phyloP scores from a whole-genome alignment of 2,329 filamentous ascomycete species.

The Aspergillus ochraceoroseus region DNA sequence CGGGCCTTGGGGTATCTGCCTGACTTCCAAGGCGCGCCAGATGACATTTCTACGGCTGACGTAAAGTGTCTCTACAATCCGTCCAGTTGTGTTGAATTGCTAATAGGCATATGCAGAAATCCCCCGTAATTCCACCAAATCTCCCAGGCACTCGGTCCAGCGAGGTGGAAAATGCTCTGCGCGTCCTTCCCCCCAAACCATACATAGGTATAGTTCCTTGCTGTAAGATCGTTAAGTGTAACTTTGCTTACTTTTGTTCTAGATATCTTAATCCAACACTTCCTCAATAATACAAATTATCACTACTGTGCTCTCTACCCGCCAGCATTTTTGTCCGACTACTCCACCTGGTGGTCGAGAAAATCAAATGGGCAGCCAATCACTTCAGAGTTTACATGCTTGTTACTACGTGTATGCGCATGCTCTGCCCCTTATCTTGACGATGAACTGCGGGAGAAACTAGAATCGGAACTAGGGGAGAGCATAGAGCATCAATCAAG shows the following conservation, averaged over 20 bases:
- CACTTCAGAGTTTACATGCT: conserved; percentile 45
- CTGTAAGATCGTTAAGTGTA: neutral
- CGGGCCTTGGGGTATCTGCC: conserved; percentile 20
- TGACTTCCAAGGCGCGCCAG: conserved; percentile 1
- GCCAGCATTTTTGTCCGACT: conserved; percentile 44
- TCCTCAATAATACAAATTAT: conserved; percentile 44
- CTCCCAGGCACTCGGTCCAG: conserved; percentile 19
- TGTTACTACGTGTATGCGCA: conserved; percentile 46
- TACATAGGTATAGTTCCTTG: conserved; percentile 32
- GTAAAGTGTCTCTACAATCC: conserved; percentile 6
- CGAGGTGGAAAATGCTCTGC: conserved; percentile 34
- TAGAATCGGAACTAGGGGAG: conserved; percentile 46
- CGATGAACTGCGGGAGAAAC: conserved; percentile 34
- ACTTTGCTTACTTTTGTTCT: conserved; percentile 4
- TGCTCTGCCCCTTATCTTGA: conserved; percentile 45
- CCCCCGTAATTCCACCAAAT: neutral
- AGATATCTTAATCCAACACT: conserved; percentile 48
- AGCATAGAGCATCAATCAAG: conserved; percentile 39
- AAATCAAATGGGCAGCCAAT: conserved; percentile 33
- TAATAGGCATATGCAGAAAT: conserved; percentile 4
- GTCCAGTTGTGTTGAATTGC: too few relatives aligned
- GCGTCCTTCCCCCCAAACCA: conserved; percentile 35
- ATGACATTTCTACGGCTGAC: neutral
- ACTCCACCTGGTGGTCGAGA: conserved; percentile 46
- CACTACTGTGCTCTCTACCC: conserved; percentile 48